Percentiles rank a stretch among this genome's conserved stretches.
These are phyloP conservation scores for Rhizopus delemar DNA, from an alignment of 371 early-diverging fungal species.

Conservation along the genomic window DNA sequence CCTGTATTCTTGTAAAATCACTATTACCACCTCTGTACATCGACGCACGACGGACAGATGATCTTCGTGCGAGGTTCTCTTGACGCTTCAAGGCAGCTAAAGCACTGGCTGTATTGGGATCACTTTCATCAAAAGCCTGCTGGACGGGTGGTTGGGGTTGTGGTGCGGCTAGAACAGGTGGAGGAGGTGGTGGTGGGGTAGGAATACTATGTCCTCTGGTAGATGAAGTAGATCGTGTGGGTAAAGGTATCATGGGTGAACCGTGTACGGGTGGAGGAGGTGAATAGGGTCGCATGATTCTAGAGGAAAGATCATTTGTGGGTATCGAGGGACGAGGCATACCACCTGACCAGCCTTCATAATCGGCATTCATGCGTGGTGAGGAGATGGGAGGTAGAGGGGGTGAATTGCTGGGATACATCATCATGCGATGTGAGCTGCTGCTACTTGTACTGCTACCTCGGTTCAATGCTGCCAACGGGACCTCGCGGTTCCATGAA, in stretches of 20 bases:
- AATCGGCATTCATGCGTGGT: conserved; percentile 32
- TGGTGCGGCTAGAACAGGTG: conserved; percentile 7
- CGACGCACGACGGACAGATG: conserved; percentile 50
- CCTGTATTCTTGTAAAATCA: conserved; percentile 14
- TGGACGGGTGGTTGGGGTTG: conserved; percentile 2
- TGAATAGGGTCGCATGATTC: conserved; percentile 32
- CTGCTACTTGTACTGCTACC: conserved; percentile 14
- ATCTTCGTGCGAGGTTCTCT: conserved; percentile 49
- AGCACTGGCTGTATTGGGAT: conserved; percentile 48
- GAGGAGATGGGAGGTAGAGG: conserved; percentile 18
- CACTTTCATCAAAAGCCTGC: conserved; percentile 41
- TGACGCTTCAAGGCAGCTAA: conserved; percentile 52
- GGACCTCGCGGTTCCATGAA: conserved; percentile 45
- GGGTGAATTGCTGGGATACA: conserved; percentile 21
- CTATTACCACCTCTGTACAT: conserved; percentile 39
- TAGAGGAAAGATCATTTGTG: conserved; percentile 32
- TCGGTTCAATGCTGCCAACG: conserved; percentile 38
- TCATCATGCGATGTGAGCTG: conserved; percentile 26
- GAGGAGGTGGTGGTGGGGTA: conserved; percentile 30
- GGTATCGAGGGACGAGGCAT: conserved; percentile 49
- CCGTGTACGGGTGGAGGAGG: conserved; percentile 16
- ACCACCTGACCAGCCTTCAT: conserved; percentile 42
- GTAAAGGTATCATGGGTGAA: conserved; percentile 31
- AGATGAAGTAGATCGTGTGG: conserved; percentile 49
- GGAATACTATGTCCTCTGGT: conserved; percentile 27